Conservation (phyloP, 768 basidiomycete genomes). For the Lactifluus volemus region DNA sequence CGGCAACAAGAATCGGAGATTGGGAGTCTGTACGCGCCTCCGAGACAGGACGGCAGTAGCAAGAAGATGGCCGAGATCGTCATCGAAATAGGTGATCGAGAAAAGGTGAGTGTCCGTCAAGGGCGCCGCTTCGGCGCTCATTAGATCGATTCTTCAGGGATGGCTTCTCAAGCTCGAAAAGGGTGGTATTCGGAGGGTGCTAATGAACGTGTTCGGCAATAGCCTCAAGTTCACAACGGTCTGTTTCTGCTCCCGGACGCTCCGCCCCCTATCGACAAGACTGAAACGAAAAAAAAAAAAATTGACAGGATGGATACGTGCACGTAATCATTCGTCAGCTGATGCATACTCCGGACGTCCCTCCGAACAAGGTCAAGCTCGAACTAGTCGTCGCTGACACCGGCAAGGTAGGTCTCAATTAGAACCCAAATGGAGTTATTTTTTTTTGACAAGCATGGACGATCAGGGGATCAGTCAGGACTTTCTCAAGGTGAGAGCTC, state of each 20-base stretch:
- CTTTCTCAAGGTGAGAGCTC: slow-evolving; percentile 66
- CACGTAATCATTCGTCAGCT: slow-evolving; percentile 77
- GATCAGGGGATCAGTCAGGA: slow-evolving; percentile 80
- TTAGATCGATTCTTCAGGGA: slow-evolving; percentile 38
- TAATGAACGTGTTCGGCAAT: slow-evolving; percentile 95
- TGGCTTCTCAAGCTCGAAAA: slow-evolving; percentile 87
- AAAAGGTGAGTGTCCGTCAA: slow-evolving; percentile 39
- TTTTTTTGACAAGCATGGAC: neutral
- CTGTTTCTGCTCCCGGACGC: slow-evolving; percentile 27
- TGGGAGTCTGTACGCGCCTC: slow-evolving; percentile 88
- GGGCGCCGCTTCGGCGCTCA: neutral
- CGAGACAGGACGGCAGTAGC: slow-evolving; percentile 41
- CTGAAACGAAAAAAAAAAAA: neutral
- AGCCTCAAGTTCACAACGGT: slow-evolving; percentile 88
- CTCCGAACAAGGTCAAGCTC: slow-evolving; percentile 56
- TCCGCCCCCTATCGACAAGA: neutral
- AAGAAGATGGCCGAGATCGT: slow-evolving; percentile 70
- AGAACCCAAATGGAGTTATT: neutral
- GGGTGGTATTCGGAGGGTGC: slow-evolving; percentile 81
- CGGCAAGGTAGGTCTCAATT: slow-evolving; percentile 55
- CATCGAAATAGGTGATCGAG: slow-evolving; percentile 71
- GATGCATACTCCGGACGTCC: slow-evolving; percentile 43
- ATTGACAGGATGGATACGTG: slow-evolving; percentile 66
- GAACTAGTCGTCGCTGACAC: slow-evolving; percentile 84
- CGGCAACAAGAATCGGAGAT: slow-evolving; percentile 61